Evolutionary conservation across 2,329 filamentous ascomycete species (phyloP), one percentile per base, ranked within the genome.

Genomic region (Colletotrichum viniferum): DNA sequence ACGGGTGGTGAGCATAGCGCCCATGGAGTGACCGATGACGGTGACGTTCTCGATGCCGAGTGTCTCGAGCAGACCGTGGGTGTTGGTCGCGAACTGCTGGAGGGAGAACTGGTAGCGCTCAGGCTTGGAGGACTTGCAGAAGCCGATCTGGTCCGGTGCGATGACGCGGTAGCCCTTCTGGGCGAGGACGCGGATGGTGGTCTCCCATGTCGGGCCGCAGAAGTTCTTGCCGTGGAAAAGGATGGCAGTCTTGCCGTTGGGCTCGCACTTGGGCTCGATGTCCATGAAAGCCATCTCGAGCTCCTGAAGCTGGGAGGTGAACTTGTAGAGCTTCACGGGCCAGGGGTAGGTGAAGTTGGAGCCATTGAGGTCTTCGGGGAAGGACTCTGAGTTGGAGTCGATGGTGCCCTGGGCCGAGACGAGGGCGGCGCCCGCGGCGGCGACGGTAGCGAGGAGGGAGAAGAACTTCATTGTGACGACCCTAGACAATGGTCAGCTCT

Each of bases 221-320:
- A 91, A 91, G 81, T 90, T 90, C 81, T 89, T 90, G 77, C 89
- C 89, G 78, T 91, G 89, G 18, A 91, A 80, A 38, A 90, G 84
- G 10, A 90, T 81, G 30, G 86, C 87, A 0, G 84, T 87, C 77
- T 85, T 87, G 56, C 82, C 83, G 72, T 83, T 85, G 62, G 83
- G 76, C 32, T 78, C 69, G 68, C 77, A 78, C 3, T 78, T 80
- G 9, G 87, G 87, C 14, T 81, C 66, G 28, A 90, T 78, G 76
- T 91, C 89, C 88, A 91, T 90, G 77, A 89, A 90, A 18, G 88
- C 88, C 89, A 90, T 91, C 56, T 88, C 84, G 30, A 90, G 81
- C n/a, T 84, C 80, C 63, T 86, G 83, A 16, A 82, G 80, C 79
- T 90, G 88, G 55, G 88, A 88, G 3, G 80, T 81, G 78, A 91